Conservation (phyloP, 2,329 filamentous ascomycete genomes). For the Fusarium sp. region DNA sequence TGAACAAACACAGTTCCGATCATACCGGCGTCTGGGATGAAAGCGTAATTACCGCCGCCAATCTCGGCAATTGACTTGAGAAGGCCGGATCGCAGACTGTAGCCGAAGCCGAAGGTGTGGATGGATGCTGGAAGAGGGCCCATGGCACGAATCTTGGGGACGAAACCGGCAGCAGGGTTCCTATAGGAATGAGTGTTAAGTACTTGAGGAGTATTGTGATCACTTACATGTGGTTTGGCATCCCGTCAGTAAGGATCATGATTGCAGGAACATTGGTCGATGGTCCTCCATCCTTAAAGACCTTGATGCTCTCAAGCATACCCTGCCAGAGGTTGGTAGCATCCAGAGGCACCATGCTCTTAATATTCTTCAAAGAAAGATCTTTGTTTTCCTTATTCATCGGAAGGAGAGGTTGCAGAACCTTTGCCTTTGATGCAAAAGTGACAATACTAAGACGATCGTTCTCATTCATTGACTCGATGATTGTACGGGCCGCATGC, state of each 20-base stretch:
- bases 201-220: fast-evolving
- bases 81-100: constrained; percentile 58
- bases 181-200: constrained; percentile 39
- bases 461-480: constrained; percentile 66
- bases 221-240: constrained; percentile 65
- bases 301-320: constrained; percentile 62
- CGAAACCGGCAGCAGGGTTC: constrained; percentile 65
- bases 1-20: constrained; percentile 73
- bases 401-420: constrained; percentile 60
- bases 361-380: constrained; percentile 57
- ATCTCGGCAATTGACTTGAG: constrained; percentile 72
- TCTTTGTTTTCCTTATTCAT: constrained; percentile 64
- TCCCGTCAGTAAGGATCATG: constrained; percentile 68
- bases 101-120: constrained; percentile 57
- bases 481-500: constrained; percentile 69
- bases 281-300: constrained; percentile 56
- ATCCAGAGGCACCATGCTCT: constrained; percentile 54
- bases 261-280: constrained; percentile 61
- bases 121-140: constrained; percentile 58
- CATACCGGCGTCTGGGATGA: constrained; percentile 73
- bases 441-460: constrained; percentile 71
- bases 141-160: constrained; percentile 64
- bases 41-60: constrained; percentile 69
- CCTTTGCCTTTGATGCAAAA: constrained; percentile 59
- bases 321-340: constrained; percentile 72